Conservation (phyloP, 495 filamentous ascomycete species). For the Neurospora sublineolata region DNA sequence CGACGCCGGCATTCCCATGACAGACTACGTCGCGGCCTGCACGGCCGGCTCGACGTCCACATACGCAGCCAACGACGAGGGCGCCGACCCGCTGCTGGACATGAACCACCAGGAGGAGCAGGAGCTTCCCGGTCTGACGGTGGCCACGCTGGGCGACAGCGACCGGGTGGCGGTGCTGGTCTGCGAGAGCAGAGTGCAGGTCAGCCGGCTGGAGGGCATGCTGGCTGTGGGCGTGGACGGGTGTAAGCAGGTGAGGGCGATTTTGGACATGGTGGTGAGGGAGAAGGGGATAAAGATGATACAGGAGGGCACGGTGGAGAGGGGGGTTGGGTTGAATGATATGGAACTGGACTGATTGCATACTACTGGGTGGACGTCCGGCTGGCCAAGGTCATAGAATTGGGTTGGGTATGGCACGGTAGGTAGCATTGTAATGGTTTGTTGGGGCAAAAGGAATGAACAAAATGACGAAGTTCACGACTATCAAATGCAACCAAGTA, state of each 20-base stretch:
- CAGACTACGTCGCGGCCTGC: conserved; percentile 77
- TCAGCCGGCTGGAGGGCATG: conserved; percentile 76
- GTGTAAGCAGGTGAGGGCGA: conserved; percentile 71
- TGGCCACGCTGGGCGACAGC: conserved; percentile 59
- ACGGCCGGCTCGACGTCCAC: conserved; percentile 68
- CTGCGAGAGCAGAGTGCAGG: conserved; percentile 75
- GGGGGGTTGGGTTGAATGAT: conserved; percentile 26
- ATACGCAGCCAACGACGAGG: conserved; percentile 50
- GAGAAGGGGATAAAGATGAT: conserved; percentile 54
- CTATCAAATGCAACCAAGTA: not conserved
- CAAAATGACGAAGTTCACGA: not conserved
- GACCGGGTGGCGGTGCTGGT: conserved; percentile 70
- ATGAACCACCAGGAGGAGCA: conserved; percentile 77
- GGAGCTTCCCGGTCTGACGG: conserved; percentile 79
- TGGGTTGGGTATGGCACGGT: not conserved
- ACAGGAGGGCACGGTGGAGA: conserved; percentile 41
- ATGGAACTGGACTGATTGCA: conserved; percentile 33
- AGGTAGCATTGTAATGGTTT: not conserved
- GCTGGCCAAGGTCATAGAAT: not conserved
- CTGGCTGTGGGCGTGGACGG: conserved; percentile 83
- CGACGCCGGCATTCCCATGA: conserved; percentile 92
- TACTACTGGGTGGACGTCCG: not conserved
- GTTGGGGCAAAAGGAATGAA: not conserved
- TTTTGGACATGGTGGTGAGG: conserved; percentile 60
- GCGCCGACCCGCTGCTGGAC: conserved; percentile 80